Percentiles rank a stretch among this genome's conserved stretches.
These are phyloP conservation scores for Euphorbia corollata DNA, from an alignment of 441 rosid species.

Conservation along the genomic window DNA sequence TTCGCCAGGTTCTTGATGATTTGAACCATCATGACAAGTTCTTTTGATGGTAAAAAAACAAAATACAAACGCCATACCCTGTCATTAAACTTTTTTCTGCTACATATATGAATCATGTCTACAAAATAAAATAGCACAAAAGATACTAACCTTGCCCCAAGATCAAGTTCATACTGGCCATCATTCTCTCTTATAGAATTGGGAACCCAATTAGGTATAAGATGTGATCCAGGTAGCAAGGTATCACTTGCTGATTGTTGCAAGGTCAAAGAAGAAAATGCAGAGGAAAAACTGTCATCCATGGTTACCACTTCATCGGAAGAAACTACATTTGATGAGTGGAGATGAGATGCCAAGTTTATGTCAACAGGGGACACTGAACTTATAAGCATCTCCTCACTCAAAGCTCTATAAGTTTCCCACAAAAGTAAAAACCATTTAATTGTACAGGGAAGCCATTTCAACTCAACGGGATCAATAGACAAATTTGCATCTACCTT, in stretches of 20 bases:
- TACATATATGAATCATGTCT: not conserved
- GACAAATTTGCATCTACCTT: slow-evolving; percentile 78
- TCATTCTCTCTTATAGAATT: slow-evolving; percentile 33
- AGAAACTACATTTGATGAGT: slow-evolving; percentile 30
- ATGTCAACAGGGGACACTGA: slow-evolving; percentile 40
- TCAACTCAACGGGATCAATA: slow-evolving; percentile 74
- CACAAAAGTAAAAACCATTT: slow-evolving; percentile 63
- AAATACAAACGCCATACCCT: not conserved
- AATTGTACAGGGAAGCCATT: slow-evolving; percentile 59
- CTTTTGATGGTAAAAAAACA: not conserved
- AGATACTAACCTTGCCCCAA: slow-evolving; percentile 75
- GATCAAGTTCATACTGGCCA: slow-evolving; percentile 48
- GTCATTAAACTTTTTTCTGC: not conserved
- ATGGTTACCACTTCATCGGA: slow-evolving; percentile 23
- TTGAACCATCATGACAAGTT: not conserved
- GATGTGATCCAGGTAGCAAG: slow-evolving; percentile 46
- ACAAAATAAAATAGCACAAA: slow-evolving; percentile 13
- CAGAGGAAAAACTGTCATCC: slow-evolving; percentile 28
- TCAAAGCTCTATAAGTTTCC: slow-evolving; percentile 41
- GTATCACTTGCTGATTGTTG: slow-evolving; percentile 41
- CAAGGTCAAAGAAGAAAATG: slow-evolving; percentile 32
- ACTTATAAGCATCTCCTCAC: slow-evolving; percentile 27
- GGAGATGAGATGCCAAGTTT: slow-evolving; percentile 37
- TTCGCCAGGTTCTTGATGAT: not conserved
- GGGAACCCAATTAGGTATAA: slow-evolving; percentile 90